phyloP scores from a whole-genome alignment of 208 protist genomes.

The Leishmania major region DNA sequence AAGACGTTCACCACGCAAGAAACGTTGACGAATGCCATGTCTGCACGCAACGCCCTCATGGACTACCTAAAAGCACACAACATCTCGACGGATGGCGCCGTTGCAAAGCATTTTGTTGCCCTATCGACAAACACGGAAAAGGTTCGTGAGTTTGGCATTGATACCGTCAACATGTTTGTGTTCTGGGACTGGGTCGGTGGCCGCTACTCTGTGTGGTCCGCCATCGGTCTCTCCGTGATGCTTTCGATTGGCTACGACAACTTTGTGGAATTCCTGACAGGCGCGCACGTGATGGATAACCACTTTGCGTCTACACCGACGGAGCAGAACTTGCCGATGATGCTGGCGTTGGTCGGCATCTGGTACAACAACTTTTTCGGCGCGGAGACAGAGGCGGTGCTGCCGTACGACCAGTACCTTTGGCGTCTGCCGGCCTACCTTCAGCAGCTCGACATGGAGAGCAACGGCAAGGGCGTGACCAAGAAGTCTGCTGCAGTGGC shows the following conservation, averaged over 20 bases:
- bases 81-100: conserved; percentile 51
- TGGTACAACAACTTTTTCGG: conserved; percentile 98
- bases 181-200: conserved; percentile 99
- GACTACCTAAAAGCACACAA: conserved; percentile 48
- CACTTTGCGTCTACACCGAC: conserved; percentile 75
- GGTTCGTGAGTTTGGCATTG: conserved; percentile 95
- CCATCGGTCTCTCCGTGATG: conserved; percentile 96
- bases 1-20: conserved; percentile 98
- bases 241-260: conserved; percentile 95
- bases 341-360: conserved; percentile 95
- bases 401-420: conserved; percentile 98
- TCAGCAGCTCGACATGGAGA: conserved; percentile 98
- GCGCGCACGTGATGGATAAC: conserved; percentile 83
- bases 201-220: conserved; percentile 97
- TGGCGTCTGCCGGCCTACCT: conserved; percentile 97
- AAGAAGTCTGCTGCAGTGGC: conserved; percentile 57
- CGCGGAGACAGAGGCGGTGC: conserved; percentile 94
- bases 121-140: conserved; percentile 95
- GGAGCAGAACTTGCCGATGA: conserved; percentile 91
- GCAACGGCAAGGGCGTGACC: conserved; percentile 95
- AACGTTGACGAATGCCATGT: conserved; percentile 96
- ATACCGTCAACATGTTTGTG: conserved; percentile 97
- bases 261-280: conserved; percentile 95
- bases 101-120: conserved; percentile 98
- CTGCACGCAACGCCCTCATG: conserved; percentile 90